A percentile compares a stretch with the other conserved stretches of the same genome.
These are phyloP conservation scores for Colletotrichum sp. DNA, from an alignment of 2,329 filamentous ascomycete genomes.

Conservation along the genomic window DNA sequence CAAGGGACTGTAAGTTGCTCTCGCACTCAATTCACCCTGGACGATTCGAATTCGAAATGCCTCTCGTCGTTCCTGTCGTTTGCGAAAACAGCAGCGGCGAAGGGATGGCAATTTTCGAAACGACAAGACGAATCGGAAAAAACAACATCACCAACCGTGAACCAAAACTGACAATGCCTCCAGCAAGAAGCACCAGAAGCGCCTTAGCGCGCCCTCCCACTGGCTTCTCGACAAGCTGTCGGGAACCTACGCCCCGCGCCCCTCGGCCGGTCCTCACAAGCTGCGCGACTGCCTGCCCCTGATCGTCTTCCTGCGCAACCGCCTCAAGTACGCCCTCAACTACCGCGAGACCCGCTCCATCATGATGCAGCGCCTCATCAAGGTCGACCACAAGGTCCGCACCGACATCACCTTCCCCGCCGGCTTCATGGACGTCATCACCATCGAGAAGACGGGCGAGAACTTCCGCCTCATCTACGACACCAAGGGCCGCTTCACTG, in stretches of 20 bases:
- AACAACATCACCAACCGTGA: background rate
- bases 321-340: conserved; percentile 99
- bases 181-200: conserved; percentile 99
- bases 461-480: conserved; percentile 99
- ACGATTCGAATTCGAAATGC: background rate
- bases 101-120: background rate
- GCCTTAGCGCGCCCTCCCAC: conserved; percentile 97
- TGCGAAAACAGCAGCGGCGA: background rate
- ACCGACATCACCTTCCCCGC: conserved; percentile 97
- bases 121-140: background rate
- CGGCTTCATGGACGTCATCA: conserved; percentile 99
- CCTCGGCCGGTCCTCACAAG: conserved; percentile 94
- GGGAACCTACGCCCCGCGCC: conserved; percentile 79
- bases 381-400: conserved; percentile 99
- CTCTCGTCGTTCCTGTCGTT: background rate
- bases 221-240: conserved; percentile 99
- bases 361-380: conserved; percentile 99
- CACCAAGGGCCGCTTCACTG: conserved; percentile 99
- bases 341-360: conserved; percentile 96
- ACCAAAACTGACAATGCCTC: conserved; percentile 36
- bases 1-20: conserved; percentile 63
- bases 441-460: conserved; percentile 99
- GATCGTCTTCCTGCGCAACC: conserved; percentile 96
- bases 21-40: background rate
- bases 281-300: conserved; percentile 97